A percentile compares a stretch with the other conserved stretches of the same genome.
phyloP scores from a whole-genome alignment of 2,329 filamentous ascomycete species.

The Fusarium sp. region DNA sequence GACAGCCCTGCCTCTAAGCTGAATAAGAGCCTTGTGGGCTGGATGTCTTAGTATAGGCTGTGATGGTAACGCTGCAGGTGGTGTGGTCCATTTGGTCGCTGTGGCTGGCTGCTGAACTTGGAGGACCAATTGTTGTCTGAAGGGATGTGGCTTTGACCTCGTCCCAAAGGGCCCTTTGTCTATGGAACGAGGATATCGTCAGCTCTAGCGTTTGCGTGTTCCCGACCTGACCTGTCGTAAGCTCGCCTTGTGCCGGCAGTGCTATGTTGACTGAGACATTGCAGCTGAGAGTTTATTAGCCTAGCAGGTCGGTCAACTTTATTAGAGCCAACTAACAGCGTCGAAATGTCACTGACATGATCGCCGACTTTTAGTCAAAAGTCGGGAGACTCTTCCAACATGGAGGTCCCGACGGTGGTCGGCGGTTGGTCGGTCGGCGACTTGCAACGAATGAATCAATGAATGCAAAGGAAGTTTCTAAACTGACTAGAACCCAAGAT shows the following conservation, averaged over 20 bases:
- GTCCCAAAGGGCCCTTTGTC: constrained; percentile 5
- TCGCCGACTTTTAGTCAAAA: constrained; percentile 6
- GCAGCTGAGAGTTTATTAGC: constrained; percentile 15
- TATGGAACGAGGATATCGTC: background rate
- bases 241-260: background rate
- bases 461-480: background rate
- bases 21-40: background rate
- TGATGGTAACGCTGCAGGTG: constrained; percentile 6
- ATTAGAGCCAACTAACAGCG: background rate
- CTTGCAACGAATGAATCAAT: background rate
- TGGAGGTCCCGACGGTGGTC: background rate
- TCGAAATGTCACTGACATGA: constrained; percentile 27
- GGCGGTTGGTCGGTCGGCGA: background rate
- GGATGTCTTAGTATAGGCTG: background rate
- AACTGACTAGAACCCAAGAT: constrained; percentile 11
- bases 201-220: constrained; percentile 1
- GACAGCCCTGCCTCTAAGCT: constrained; percentile 15
- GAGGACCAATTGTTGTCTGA: constrained; percentile 4
- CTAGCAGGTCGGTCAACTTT: background rate
- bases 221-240: background rate
- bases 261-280: constrained; percentile 8
- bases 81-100: constrained; percentile 4
- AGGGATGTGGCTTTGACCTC: constrained; percentile 25
- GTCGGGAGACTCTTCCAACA: background rate
- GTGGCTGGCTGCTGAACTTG: constrained; percentile 23